phyloP scores from a whole-genome alignment of 2,329 filamentous ascomycete genomes.

The Leptographium procerum region DNA sequence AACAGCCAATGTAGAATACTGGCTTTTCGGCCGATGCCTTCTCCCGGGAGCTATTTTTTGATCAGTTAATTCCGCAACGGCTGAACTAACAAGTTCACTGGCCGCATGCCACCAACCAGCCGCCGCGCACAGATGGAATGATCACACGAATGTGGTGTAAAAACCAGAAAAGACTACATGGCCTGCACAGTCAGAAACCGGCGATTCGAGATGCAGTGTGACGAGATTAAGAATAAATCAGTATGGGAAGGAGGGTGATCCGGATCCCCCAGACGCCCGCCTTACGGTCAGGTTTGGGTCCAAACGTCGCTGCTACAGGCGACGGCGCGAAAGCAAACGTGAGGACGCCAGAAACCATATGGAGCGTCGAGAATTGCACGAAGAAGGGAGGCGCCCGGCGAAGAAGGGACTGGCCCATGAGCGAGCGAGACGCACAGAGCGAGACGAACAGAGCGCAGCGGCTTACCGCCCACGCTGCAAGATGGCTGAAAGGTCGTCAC shows the following conservation, averaged over 20 bases:
- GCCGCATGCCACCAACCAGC: background rate
- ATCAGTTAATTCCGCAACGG: background rate
- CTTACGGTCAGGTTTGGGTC: background rate
- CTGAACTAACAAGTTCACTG: background rate
- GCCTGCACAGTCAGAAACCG: background rate
- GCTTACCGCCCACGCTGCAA: conserved; percentile 32
- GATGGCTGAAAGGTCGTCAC: conserved; percentile 29
- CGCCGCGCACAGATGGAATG: background rate
- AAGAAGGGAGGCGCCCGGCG: background rate
- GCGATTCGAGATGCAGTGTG: background rate
- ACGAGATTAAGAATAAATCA: background rate
- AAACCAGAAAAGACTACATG: background rate
- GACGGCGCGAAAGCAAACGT: background rate
- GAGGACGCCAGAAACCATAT: background rate
- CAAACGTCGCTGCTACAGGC: background rate
- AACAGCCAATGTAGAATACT: too few species aligned
- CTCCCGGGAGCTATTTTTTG: too few species aligned
- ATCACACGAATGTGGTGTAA: background rate
- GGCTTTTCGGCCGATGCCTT: too few species aligned
- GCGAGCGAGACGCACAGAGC: background rate
- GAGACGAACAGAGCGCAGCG: background rate
- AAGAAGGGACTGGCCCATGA: background rate
- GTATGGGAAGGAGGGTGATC: background rate
- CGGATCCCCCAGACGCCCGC: background rate
- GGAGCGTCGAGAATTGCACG: background rate